Conservation (phyloP, 2,329 filamentous ascomycete species). For the Zopfia rhizophila region DNA sequence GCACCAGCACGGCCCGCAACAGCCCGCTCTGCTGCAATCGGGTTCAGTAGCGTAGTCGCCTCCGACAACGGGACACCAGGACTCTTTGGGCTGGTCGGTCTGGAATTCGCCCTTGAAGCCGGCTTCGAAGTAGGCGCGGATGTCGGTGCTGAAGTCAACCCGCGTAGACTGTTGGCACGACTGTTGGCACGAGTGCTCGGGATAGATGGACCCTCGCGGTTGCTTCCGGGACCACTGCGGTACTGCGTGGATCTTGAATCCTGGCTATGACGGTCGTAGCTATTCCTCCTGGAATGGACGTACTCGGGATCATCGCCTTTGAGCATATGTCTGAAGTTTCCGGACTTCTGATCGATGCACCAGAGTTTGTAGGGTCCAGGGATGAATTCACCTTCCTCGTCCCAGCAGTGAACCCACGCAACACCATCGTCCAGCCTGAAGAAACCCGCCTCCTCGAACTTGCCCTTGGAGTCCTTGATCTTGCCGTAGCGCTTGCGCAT, state of each 20-base stretch:
- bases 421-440: slow-evolving; percentile 61
- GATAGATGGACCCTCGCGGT: slow-evolving; percentile 35
- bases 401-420: slow-evolving; percentile 63
- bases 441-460: slow-evolving; percentile 55
- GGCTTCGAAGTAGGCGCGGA: slow-evolving; percentile 32
- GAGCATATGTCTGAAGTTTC: slow-evolving; percentile 51
- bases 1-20: slow-evolving; percentile 24
- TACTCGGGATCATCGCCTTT: slow-evolving; percentile 51
- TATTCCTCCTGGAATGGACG: slow-evolving; percentile 24
- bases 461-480: slow-evolving; percentile 52
- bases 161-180: slow-evolving; percentile 41
- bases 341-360: slow-evolving; percentile 55
- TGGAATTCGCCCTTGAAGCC: slow-evolving; percentile 34
- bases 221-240: slow-evolving; percentile 35
- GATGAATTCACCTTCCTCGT: slow-evolving; percentile 60
- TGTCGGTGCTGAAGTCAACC: slow-evolving; percentile 25
- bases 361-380: slow-evolving; percentile 62
- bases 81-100: slow-evolving; percentile 40
- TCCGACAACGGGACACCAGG: slow-evolving; percentile 43
- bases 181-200: slow-evolving; percentile 42
- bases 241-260: slow-evolving; percentile 44
- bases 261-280: slow-evolving; percentile 31
- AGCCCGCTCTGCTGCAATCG: slow-evolving; percentile 40
- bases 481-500: slow-evolving; percentile 56
- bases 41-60: slow-evolving; percentile 36